Conservation (phyloP, 2,329 filamentous ascomycete species). For the Plenodomus lindquistii region DNA sequence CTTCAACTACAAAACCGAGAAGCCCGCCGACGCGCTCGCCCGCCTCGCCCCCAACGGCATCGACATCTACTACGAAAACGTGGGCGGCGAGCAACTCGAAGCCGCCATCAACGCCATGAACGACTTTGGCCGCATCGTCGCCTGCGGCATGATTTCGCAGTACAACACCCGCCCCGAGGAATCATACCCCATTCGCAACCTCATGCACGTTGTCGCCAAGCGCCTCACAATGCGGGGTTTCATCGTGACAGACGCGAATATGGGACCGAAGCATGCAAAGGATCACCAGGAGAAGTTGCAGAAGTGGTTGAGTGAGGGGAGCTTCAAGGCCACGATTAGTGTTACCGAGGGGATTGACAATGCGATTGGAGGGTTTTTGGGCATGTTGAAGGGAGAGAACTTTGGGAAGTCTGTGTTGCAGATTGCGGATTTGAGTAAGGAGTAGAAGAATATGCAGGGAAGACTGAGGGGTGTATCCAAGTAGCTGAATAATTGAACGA, state of each 20-base stretch:
- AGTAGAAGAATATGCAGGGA: too few species aligned
- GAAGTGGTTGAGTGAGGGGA: constrained; percentile 76
- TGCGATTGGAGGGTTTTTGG: constrained; percentile 71
- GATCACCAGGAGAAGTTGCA: constrained; percentile 77
- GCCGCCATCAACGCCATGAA: constrained; percentile 69
- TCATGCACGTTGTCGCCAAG: constrained; percentile 68
- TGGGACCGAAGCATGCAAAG: constrained; percentile 67
- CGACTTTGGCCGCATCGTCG: constrained; percentile 65
- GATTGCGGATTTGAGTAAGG: constrained; percentile 51
- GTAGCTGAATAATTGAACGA: too few species aligned
- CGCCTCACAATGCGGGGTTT: constrained; percentile 75
- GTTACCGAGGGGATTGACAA: constrained; percentile 79
- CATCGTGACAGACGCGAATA: constrained; percentile 67
- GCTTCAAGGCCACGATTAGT: constrained; percentile 70
- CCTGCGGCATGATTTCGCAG: constrained; percentile 69
- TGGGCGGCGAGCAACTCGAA: constrained; percentile 74
- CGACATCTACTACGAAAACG: constrained; percentile 84
- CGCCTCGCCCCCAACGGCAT: constrained; percentile 76
- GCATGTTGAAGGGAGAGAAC: constrained; percentile 77
- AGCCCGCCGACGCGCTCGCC: constrained; percentile 66
- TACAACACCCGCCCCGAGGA: constrained; percentile 69
- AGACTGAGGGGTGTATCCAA: too few species aligned
- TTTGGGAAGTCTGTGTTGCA: constrained; percentile 85
- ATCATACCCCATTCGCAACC: constrained; percentile 67
- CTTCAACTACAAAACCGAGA: constrained; percentile 90